phyloP scores from a whole-genome alignment of 2,329 filamentous ascomycete species.

The Sporothrix pallida region DNA sequence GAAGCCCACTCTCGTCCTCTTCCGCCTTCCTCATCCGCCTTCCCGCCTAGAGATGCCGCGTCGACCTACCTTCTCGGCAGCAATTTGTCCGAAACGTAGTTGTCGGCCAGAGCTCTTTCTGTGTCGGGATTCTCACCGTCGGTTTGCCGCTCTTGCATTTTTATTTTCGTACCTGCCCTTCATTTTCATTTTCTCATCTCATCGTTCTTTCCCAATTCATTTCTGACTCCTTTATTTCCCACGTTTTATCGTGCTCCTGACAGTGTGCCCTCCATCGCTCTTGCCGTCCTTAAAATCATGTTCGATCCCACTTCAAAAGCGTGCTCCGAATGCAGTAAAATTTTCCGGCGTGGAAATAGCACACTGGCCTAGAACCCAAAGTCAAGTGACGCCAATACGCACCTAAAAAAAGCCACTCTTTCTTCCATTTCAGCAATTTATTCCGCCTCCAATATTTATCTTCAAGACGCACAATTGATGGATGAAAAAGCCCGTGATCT shows the following conservation, averaged over 20 bases:
- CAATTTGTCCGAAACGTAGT: slow-evolving; percentile 25
- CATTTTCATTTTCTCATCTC: background rate
- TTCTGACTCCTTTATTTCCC: background rate
- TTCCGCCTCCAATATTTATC: slow-evolving; percentile 4
- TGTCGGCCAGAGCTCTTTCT: slow-evolving; percentile 8
- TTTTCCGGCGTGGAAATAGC: background rate
- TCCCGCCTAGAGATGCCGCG: slow-evolving; percentile 18
- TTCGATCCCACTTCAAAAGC: background rate
- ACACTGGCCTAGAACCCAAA: background rate
- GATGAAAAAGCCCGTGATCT: background rate
- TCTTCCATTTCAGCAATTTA: slow-evolving; percentile 5
- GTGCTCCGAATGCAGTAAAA: slow-evolving; percentile 24
- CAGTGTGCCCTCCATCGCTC: background rate
- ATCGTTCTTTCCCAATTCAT: background rate
- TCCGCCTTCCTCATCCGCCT: background rate
- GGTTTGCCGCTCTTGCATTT: background rate
- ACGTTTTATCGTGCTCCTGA: background rate
- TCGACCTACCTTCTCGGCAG: slow-evolving; percentile 13
- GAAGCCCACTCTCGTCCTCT: slow-evolving; percentile 8
- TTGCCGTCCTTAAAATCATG: background rate
- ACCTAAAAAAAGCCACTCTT: background rate
- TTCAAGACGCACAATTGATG: slow-evolving; percentile 9
- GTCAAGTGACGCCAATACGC: background rate
- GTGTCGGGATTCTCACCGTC: background rate
- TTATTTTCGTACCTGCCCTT: background rate